Evolutionary conservation across 2,329 filamentous ascomycete genomes (phyloP).

Genomic region (Biscogniauxia mediterranea): DNA sequence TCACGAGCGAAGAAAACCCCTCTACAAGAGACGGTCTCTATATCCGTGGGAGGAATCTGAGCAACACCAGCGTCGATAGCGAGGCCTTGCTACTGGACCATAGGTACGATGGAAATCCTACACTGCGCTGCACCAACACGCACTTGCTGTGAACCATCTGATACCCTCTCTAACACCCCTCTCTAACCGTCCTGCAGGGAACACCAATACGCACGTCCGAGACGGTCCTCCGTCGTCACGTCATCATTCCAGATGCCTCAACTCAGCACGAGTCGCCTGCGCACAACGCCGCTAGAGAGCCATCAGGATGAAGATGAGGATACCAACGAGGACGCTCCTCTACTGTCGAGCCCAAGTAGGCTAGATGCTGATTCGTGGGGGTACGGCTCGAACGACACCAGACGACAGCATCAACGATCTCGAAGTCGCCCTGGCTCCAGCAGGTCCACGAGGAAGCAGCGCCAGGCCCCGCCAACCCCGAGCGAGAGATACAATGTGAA

Average conservation of each 20-base stretch:
- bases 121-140: constrained; percentile 14
- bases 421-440: constrained; percentile 48
- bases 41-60: constrained; percentile 58
- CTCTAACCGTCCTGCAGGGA: constrained; percentile 14
- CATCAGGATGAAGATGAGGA: constrained; percentile 45
- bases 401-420: constrained; percentile 30
- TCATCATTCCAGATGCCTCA: constrained; percentile 38
- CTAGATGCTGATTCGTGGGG: constrained; percentile 32
- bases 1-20: constrained; percentile 32
- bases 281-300: constrained; percentile 12
- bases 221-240: constrained; percentile 53
- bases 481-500: constrained; percentile 61
- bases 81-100: constrained; percentile 79
- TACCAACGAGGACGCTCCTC: constrained; percentile 52
- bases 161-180: neutral
- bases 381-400: constrained; percentile 45
- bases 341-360: constrained; percentile 47
- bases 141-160: neutral
- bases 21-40: constrained; percentile 45
- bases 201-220: constrained; percentile 52
- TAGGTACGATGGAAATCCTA: constrained; percentile 38
- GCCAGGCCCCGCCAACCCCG: constrained; percentile 28
- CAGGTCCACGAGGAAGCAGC: constrained; percentile 45
- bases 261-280: constrained; percentile 28
- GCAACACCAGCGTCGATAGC: constrained; percentile 85